Evolutionary conservation across 1,139 yeast genomes (phyloP), one percentile per base, ranked within the genome.

Genomic region (Scheffersomyces stambukii): DNA sequence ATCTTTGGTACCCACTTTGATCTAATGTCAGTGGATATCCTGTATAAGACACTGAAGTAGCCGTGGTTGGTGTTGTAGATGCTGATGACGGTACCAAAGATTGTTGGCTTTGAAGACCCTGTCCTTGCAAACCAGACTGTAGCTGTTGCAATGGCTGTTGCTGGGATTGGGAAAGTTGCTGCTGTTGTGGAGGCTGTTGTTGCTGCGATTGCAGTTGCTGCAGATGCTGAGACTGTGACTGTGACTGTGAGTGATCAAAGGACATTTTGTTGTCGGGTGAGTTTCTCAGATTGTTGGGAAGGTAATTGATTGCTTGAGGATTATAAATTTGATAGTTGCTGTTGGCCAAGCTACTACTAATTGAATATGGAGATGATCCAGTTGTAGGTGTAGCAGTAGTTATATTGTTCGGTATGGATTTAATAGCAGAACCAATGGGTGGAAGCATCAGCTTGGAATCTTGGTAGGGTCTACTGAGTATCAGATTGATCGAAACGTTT

Each of bases 401-500:
- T 11, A 15, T 17, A 16, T 4, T 25, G 10, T 25, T 27, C n/a
- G 32, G 22, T 3, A 25, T 30, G 3, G 32, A 19, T 14, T 29
- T 36, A 6, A 37, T 29, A 2, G 36, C 18, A 5, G 38, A 25
- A 7, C 34, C 38, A 12, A 37, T 31, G 9, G 41, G 38, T 6
- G 41, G 41, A 27, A 37, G 22, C 13, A 28, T 28, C n/a, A 27
- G 21, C 21, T 25, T 33, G 17, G 12, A 18, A 15, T 31, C 37
- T 12, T 28, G 24, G 10, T 11, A 19, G 13, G 33, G 29, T 21
- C 19, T 34, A 19, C 33, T 35, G 5, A 37, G 26, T 9, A 38
- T 33, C 32, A 37, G 37, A 21, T 29, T 35, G 16, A 35, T 28
- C 8, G 43, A 19, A 11, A 33, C 37, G 25, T 35, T 35, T 24